A percentile compares a stretch with the other conserved stretches of the same genome.
Evolutionary conservation across 129 eudicot species (phyloP).

Genomic region (Apium graveolens): DNA sequence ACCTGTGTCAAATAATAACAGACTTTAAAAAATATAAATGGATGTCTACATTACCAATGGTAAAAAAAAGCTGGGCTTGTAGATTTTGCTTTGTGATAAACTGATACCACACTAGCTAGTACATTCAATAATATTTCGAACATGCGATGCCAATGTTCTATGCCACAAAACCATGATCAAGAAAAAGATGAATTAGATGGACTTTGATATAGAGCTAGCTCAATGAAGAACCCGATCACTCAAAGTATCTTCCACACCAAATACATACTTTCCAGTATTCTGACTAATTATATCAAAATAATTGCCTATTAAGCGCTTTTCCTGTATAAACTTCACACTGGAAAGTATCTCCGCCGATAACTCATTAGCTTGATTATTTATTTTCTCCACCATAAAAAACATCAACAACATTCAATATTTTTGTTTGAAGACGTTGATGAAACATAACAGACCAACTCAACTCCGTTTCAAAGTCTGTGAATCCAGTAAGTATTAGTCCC

Average conservation of each 20-base stretch:
- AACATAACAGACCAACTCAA: constrained; percentile 15
- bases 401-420: constrained; percentile 15
- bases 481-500: constrained; percentile 14
- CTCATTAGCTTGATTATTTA: constrained; percentile 19
- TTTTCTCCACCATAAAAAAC: constrained; percentile 21
- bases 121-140: too few species aligned
- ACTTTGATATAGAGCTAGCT: background rate
- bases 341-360: constrained; percentile 15
- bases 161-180: background rate
- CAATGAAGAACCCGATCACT: background rate
- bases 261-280: constrained; percentile 15
- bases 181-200: background rate
- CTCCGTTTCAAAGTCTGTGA: constrained; percentile 13
- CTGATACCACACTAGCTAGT: background rate
- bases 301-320: constrained; percentile 13
- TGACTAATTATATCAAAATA: constrained; percentile 16
- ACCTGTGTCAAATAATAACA: background rate
- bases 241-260: constrained; percentile 17
- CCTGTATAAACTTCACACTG: constrained; percentile 17
- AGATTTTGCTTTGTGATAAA: background rate
- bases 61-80: background rate
- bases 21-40: background rate
- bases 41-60: background rate
- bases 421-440: constrained; percentile 14
- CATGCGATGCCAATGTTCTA: background rate